Evolutionary conservation across 2,329 filamentous ascomycete species (phyloP), one percentile per base, ranked within the genome.

Genomic region (Fusarium sp.): DNA sequence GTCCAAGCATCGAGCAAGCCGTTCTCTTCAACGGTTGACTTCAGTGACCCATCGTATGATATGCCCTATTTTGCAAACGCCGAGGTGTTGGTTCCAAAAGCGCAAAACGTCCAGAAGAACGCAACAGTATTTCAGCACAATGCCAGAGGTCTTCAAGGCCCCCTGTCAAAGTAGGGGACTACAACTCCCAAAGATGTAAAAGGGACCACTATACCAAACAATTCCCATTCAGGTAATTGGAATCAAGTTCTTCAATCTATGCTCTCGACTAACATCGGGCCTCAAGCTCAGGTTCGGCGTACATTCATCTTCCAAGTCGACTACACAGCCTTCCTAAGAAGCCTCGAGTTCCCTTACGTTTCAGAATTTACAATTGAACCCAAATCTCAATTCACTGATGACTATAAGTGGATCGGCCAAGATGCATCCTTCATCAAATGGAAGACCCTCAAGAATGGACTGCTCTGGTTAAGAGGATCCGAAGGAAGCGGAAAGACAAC

Each of bases 401-500:
- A 14, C 26, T 28, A 28, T 20, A 19, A 24, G 6, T 58, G 50
- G 50, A 6, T 56, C 8, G 9, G 6, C 5, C 33, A 56, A 22
- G 55, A 56, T 11, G 32, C 50, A 13, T 26, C 39, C 10, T 58
- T 47, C 20, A 6, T 2, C 2, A 19, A 10, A 10, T 56, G 40
- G 40, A 33, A 11, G 33, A 17, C 7, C 7, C 56, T 32, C 4
- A 47, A 15, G 1, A 35, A 28, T 11, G 40, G 20, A 15, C 24
- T 46, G 1, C 50, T 58, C 6, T 58, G 40, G 51, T 14, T 58
- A 3, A 35, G 40, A 40, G 55, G 51, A 1, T 46, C 40, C 4
- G 56, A 58, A 1, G 51, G 56, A 2, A 40, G 56, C 20, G 56
- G 51, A 28, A 58, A 58, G 26, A 47, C 56, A 3, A 56, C 51